Evolutionary conservation across 1,284 basidiomycete genomes (phyloP).

Genomic region (Inonotus hispidus): DNA sequence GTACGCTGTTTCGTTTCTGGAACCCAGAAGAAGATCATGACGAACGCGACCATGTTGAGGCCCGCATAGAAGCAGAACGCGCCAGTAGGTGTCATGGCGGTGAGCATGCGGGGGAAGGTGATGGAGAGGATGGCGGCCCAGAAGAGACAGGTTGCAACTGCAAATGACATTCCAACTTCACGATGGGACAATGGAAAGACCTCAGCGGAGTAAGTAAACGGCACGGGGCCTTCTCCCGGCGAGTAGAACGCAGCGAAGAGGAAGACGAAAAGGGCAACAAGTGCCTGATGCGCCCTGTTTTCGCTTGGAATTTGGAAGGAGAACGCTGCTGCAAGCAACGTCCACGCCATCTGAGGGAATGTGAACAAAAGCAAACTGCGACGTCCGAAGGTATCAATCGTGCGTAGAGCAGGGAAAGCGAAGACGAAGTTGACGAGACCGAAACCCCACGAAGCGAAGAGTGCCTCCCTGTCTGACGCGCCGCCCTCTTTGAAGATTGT

Average conservation of each 20-base stretch:
- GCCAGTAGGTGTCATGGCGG: slow-evolving; percentile 36
- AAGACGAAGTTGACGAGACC: slow-evolving; percentile 63
- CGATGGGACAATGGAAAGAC: slow-evolving; percentile 62
- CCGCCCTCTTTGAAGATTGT: slow-evolving; percentile 60
- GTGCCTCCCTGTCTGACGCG: slow-evolving; percentile 40
- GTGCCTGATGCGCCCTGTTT: slow-evolving; percentile 38
- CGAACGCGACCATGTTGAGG: slow-evolving; percentile 44
- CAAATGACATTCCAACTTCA: slow-evolving; percentile 47
- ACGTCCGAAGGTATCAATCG: slow-evolving; percentile 54
- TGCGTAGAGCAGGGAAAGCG: slow-evolving; percentile 59
- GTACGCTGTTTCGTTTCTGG: slow-evolving; percentile 68
- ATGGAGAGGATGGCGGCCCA: slow-evolving; percentile 52
- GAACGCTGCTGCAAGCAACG: slow-evolving; percentile 54
- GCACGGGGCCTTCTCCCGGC: slow-evolving; percentile 68
- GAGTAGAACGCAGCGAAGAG: slow-evolving; percentile 55
- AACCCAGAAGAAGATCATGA: slow-evolving; percentile 44
- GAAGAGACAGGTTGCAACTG: slow-evolving; percentile 45
- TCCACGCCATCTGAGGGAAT: slow-evolving; percentile 57
- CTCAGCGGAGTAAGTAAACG: slow-evolving; percentile 59
- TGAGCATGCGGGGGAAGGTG: slow-evolving; percentile 54
- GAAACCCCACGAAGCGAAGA: slow-evolving; percentile 68
- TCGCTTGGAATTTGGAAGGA: slow-evolving; percentile 43
- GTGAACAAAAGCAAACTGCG: slow-evolving; percentile 51
- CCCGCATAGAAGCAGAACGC: slow-evolving; percentile 56
- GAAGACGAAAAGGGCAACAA: slow-evolving; percentile 54